phyloP scores from a whole-genome alignment of 805 yeast species.

The Lipomyces mesembrius region DNA sequence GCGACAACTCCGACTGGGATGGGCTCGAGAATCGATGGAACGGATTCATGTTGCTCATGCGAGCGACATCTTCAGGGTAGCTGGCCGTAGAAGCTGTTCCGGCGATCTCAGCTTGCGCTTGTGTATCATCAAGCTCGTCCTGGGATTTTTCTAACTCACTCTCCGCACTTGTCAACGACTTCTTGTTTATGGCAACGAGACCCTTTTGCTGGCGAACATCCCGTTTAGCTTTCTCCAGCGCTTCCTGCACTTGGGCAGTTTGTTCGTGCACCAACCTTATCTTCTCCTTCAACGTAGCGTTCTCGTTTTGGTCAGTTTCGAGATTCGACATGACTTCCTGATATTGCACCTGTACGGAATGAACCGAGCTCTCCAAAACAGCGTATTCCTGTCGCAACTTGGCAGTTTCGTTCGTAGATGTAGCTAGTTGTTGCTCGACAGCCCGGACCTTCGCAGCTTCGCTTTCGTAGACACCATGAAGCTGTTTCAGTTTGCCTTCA shows the following conservation, averaged over 20 bases:
- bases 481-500: conserved; percentile 66
- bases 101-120: conserved; percentile 24
- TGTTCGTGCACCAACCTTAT: conserved; percentile 70
- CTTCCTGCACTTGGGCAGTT: conserved; percentile 61
- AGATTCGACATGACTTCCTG: conserved; percentile 62
- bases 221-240: conserved; percentile 56
- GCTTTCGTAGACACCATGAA: conserved; percentile 73
- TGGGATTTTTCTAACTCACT: conserved; percentile 53
- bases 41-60: conserved; percentile 18
- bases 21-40: conserved; percentile 38
- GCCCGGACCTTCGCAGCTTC: conserved; percentile 77
- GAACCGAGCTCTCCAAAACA: conserved; percentile 75
- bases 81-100: conserved; percentile 24
- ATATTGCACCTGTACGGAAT: conserved; percentile 68
- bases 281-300: conserved; percentile 67
- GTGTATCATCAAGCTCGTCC: conserved; percentile 47
- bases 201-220: conserved; percentile 68
- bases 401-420: conserved; percentile 68
- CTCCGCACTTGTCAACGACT: conserved; percentile 71
- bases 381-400: conserved; percentile 72
- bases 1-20: neutral
- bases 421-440: conserved; percentile 65
- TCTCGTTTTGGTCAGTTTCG: conserved; percentile 71
- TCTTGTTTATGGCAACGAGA: conserved; percentile 64
- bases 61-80: neutral